Evolutionary conservation across 140 eudicot species (phyloP), one percentile per base, ranked within the genome.

Genomic region (Senecio squalidus): DNA sequence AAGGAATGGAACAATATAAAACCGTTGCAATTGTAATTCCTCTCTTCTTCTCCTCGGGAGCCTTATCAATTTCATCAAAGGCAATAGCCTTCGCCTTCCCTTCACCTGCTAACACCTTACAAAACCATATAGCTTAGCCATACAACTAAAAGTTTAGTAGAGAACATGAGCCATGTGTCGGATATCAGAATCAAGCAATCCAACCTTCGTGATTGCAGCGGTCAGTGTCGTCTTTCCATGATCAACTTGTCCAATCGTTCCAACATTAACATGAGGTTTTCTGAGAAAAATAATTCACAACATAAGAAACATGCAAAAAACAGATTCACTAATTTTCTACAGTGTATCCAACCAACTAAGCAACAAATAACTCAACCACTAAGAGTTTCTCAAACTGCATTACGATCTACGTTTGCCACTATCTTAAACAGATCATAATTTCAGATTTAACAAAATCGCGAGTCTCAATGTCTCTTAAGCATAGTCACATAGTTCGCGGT

Each of bases 21-120:
- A 92, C 98, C 81, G 96, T 78, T 1, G 95, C 84, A 50, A 89
- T 89, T n/a, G 95, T 85, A 66, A 89, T 82, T 49, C 93, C 97
- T 70, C 97, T 82, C 84, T 89, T 89, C 55, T 78, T 85, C 84
- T 89, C 97, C 62, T 89, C 97, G 31, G 97, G 97, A 33, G 97
- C 97, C 77, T 85, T 85, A 39, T 89, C 95, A 43, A 85, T 89
- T 68, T 89, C 95, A 73, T 89, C 89, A 58, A 85, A 89, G 17
- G 95, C 86, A 67, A 85, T 41, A 66, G 95, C 97, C 62, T 89
- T 85, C 13, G 97, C 97, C 14, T 78, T 85, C 26, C 98, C 98
- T 77, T 79, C 96, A 75, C 77, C 95, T n/a, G 98, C 78, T 27
- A 92, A 58, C 18, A 92, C 98, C 98, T 92, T 61, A 40, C 53